Percentiles rank a stretch among this genome's conserved stretches.
phyloP scores from a whole-genome alignment of 305 asterid genomes.

The Solanum hybrid region DNA sequence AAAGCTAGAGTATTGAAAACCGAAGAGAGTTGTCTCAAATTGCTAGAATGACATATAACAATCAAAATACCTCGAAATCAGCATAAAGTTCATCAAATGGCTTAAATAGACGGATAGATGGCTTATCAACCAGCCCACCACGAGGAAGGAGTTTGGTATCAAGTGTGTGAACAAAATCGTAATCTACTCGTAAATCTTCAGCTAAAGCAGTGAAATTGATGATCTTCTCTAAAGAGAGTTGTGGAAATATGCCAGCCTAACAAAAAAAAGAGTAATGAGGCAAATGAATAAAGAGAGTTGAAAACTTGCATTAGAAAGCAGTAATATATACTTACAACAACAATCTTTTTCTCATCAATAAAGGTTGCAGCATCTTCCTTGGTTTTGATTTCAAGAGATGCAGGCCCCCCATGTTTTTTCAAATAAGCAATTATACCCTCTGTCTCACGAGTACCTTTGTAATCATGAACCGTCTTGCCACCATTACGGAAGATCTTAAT shows the following conservation, averaged over 20 bases:
- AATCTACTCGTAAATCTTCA: slow-evolving; percentile 69
- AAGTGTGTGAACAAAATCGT: slow-evolving; percentile 56
- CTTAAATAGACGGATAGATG: slow-evolving; percentile 70
- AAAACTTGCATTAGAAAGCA: neutral
- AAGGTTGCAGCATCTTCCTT: slow-evolving; percentile 43
- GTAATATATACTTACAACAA: slow-evolving; percentile 30
- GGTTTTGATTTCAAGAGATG: slow-evolving; percentile 62
- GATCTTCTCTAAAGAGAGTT: slow-evolving; percentile 59
- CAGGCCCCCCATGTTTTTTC: slow-evolving; percentile 74
- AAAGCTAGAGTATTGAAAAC: neutral
- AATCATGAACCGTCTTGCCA: slow-evolving; percentile 56
- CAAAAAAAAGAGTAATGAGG: neutral
- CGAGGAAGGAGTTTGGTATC: slow-evolving; percentile 65
- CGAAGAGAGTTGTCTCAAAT: neutral
- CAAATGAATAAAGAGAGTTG: neutral
- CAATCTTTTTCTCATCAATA: slow-evolving; percentile 44
- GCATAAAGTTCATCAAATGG: slow-evolving; percentile 75
- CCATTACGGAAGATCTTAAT: slow-evolving; percentile 70
- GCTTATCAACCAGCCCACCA: slow-evolving; percentile 60
- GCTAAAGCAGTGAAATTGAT: slow-evolving; percentile 50
- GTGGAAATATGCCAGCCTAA: slow-evolving; percentile 74
- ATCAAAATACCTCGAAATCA: slow-evolving; percentile 41
- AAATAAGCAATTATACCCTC: slow-evolving; percentile 58
- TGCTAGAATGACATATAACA: neutral
- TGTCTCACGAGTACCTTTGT: slow-evolving; percentile 85